Evolutionary conservation across 164 flowering plant genomes (phyloP), one percentile per base, ranked within the genome.

Genomic region (Berberis thunbergii): DNA sequence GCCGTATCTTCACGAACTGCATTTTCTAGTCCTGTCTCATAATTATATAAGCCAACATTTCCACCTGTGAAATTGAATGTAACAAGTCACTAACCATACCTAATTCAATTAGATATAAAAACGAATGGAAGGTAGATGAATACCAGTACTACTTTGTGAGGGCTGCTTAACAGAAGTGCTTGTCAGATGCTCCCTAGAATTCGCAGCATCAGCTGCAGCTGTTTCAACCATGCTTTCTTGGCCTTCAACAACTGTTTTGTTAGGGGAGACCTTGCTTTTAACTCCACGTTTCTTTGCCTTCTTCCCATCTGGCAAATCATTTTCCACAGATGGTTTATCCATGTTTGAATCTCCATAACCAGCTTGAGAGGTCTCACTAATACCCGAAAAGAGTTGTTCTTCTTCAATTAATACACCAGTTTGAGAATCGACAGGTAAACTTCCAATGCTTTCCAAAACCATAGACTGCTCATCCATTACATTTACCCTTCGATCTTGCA

Each of bases 111-210:
- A 26, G 26, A 26, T 26, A 26, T 26, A 26, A 26, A 26, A 26
- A 26, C 26, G 26, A 26, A 26, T 26, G 26, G 26, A 26, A 26
- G 26, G 26, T 26, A 26, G 26, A 26, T 26, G 26, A 38, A 60
- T 75, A 84, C 86, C 80, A 66, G 75, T 13, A 72, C 44, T 59
- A 50, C 80, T 72, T 49, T 56, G 66, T 39, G 83, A 77, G 59
- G 67, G 57, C 44, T 80, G 85, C 74, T 82, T 79, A 63, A 70
- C 69, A 41, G 79, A 73, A 56, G 77, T 52, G 68, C 72, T 80
- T 42, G 58, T 56, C 4, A 74, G 64, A 49, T 73, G 60, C 44
- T 79, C 87, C 43, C 73, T 72, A 10, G 53, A 76, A 45, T 76
- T 79, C 4, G 58, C 1, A 43, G 79, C 60, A 59, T 72, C 54